Percentiles rank a stretch among this genome's conserved stretches.
These are phyloP conservation scores for Capronia coronata DNA, from an alignment of 2,329 filamentous ascomycete species.

Conservation along the genomic window DNA sequence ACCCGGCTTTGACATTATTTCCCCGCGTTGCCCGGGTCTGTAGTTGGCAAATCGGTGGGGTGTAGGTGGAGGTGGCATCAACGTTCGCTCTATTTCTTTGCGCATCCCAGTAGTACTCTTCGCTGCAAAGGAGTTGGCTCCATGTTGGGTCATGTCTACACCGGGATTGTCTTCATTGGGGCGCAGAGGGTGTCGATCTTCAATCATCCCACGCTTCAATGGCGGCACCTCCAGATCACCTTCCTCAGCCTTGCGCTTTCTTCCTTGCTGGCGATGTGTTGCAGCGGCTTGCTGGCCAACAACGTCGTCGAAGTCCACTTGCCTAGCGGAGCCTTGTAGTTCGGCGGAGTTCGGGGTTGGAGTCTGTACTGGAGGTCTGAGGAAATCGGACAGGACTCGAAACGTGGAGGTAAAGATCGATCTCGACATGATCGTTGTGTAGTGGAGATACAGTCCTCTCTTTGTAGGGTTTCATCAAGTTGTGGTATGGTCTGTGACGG, in stretches of 20 bases:
- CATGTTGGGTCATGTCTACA: not conserved
- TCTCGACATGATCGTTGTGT: not conserved
- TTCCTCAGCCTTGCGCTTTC: slow-evolving; percentile 18
- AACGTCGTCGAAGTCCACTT: not conserved
- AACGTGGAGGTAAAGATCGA: slow-evolving; percentile 5
- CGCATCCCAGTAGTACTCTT: not conserved
- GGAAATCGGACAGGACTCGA: slow-evolving; percentile 1
- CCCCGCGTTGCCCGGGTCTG: not conserved
- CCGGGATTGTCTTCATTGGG: slow-evolving; percentile 3
- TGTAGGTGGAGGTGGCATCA: slow-evolving; percentile 26
- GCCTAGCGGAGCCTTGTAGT: not conserved
- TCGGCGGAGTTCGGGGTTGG: not conserved
- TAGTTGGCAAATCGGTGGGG: not conserved
- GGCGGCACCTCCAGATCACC: slow-evolving; percentile 8
- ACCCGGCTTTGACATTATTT: not conserved
- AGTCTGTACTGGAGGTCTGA: not conserved
- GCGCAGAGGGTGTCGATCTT: slow-evolving; percentile 1
- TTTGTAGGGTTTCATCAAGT: too few species aligned
- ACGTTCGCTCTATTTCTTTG: slow-evolving; percentile 11
- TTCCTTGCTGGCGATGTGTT: too few species aligned
- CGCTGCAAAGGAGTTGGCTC: not conserved
- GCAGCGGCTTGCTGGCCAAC: not conserved
- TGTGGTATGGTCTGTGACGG: too few species aligned
- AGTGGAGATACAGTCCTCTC: too few species aligned
- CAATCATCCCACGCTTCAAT: slow-evolving; percentile 8